Evolutionary conservation across 192 early-diverging fungal species (phyloP), one percentile per base, ranked within the genome.

Genomic region (Mortierella alpina): DNA sequence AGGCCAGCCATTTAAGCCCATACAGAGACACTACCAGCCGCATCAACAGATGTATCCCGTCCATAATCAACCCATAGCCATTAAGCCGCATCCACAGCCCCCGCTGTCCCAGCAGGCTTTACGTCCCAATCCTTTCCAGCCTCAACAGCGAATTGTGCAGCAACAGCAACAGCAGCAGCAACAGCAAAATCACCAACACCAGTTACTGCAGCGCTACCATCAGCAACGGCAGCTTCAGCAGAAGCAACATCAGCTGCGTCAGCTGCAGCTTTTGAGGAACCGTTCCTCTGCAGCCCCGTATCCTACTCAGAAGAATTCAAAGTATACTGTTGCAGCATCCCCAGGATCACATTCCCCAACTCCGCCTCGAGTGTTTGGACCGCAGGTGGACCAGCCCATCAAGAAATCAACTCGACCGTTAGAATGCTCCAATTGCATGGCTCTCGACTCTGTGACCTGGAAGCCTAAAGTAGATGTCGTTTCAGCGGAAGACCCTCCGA

Each of bases 21-120:
- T 64, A 5, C 77, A 80, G 42, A 55, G 77, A 18, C 70, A 80
- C n/a, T 72, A 72, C 47, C 70, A 80, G 22, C 77, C 77, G 12
- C 77, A 80, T 59, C 77, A 80, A 31, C 77, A 80, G 45, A 80
- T 72, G 70, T 72, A 72, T 39, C 77, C 77, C 51, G 50, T 39
- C 13, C 48, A 72, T 31, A 55, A 64, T 5, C 74, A 76, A 3
- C 74, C 74, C 10, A 59, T 76, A 10, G 48, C 74, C 52, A 76
- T 76, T 44, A 76, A 63, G 31, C 74, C 74, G 10, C 67, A 76
- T 52, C 74, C 74, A 22, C 51, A 48, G 23, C 61, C 74, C 18
- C 61, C 65, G 31, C 65, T 55, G 14, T 4, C 50, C 11, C 58
- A 59, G 42, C 55, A 57, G 20, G 23, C 15, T 15, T 23, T 12